These are phyloP conservation scores for Daldinia caldariorum DNA, from an alignment of 495 filamentous ascomycete species.

Conservation along the genomic window DNA sequence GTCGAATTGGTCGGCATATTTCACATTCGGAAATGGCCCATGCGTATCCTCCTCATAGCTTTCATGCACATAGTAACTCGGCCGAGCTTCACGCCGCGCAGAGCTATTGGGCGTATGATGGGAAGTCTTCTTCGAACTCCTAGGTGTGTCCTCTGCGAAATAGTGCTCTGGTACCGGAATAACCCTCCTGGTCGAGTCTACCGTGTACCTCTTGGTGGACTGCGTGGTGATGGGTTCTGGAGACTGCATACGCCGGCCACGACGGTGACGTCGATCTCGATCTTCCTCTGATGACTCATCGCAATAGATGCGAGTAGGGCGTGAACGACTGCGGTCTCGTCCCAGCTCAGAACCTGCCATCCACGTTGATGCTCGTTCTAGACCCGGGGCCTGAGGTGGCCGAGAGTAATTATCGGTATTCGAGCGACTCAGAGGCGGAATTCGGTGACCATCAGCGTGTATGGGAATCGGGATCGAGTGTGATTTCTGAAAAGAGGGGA, in stretches of 20 bases:
- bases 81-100: constrained; percentile 30
- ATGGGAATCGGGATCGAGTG: constrained; percentile 48
- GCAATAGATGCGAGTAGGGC: constrained; percentile 25
- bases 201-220: constrained; percentile 33
- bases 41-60: constrained; percentile 34
- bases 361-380: constrained; percentile 42
- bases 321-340: constrained; percentile 45
- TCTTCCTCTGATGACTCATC: constrained; percentile 45
- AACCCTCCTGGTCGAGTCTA: constrained; percentile 19
- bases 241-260: constrained; percentile 41
- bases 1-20: constrained; percentile 30
- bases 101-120: constrained; percentile 42
- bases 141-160: constrained; percentile 33
- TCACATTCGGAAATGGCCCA: constrained; percentile 35
- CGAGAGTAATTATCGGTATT: constrained; percentile 40
- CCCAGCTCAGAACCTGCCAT: constrained; percentile 28
- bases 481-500: constrained; percentile 49
- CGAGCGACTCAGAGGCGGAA: constrained; percentile 34
- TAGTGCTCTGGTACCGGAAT: constrained; percentile 38
- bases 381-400: constrained; percentile 25
- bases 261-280: constrained; percentile 41
- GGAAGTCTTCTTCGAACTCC: constrained; percentile 34
- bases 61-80: constrained; percentile 27
- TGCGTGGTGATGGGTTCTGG: constrained; percentile 32
- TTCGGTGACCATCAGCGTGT: constrained; percentile 41